Evolutionary conservation across 768 basidiomycete species (phyloP), one percentile per base, ranked within the genome.

Genomic region (Boletus reticuloceps): DNA sequence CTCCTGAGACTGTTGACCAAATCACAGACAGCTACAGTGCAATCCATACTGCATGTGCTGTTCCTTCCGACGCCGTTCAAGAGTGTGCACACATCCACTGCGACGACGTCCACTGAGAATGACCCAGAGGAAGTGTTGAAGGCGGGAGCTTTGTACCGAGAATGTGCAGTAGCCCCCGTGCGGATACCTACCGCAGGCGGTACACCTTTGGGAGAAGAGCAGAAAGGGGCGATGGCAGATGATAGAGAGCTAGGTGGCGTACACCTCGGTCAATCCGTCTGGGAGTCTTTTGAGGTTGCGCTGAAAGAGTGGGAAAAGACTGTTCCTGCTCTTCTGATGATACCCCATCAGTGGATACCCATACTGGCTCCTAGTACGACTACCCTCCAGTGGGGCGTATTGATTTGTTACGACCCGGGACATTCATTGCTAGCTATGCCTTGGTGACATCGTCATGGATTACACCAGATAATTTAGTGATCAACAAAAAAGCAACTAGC

Each of bases 21-120:
- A 62, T 82, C 86, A 0, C 79, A 90, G 1, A 65, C 58, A 4
- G 73, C 82, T 9, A 74, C 86, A 0, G 74, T 89, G n/a, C 90
- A 96, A 66, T 80, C 84, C 4, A 75, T 94, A n/a, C 70, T 94
- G 4, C 93, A 93, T 57, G 86, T 80, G 0, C 79, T 96, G 14
- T 94, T 90, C 68, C 79, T 92, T 16, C 90, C 90, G 1, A 89
- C 87, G 4, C 88, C 89, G 4, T 85, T 89, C 74, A 90, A 89
- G 69, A 72, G 78, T 39, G 65, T 77, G 5, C 71, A 70, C 37
- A 47, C 65, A 1, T 49, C 66, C 8, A 45, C 58, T 44, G n/a
- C 38, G 10, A 22, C 31, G 29, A 47, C 58, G 8, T 16, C 61
- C 6, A 12, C 40, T 13, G 61, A 61, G 20, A 61, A 54, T 25